Conservation (phyloP, 352 stramenopile genomes). For the Phytophthora multivora region DNA sequence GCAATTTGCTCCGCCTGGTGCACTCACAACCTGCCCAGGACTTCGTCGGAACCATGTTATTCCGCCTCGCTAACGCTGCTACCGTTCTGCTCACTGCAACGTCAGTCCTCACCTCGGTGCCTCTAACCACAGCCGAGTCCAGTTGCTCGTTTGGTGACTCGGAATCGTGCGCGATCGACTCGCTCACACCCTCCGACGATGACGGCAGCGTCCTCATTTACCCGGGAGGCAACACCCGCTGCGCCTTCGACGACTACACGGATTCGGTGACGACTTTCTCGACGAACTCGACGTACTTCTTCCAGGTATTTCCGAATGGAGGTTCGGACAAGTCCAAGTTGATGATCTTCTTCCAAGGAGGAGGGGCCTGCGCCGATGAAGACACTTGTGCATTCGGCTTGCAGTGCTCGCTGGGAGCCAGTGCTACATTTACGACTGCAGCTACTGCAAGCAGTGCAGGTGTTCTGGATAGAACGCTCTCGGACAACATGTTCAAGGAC, state of each 20-base stretch:
- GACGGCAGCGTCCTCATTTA: slow-evolving; percentile 52
- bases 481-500: slow-evolving; percentile 68
- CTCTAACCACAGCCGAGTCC: slow-evolving; percentile 18
- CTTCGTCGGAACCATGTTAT: slow-evolving; percentile 18
- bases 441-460: slow-evolving; percentile 46
- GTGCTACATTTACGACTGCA: slow-evolving; percentile 47
- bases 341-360: slow-evolving; percentile 67
- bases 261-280: slow-evolving; percentile 35
- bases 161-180: slow-evolving; percentile 35
- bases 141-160: slow-evolving; percentile 36
- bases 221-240: slow-evolving; percentile 53
- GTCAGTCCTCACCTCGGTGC: slow-evolving; percentile 10
- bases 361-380: slow-evolving; percentile 58
- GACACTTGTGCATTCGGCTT: slow-evolving; percentile 61
- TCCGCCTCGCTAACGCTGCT: slow-evolving; percentile 4
- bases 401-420: slow-evolving; percentile 47
- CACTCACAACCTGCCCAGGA: slow-evolving; percentile 9
- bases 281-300: slow-evolving; percentile 60
- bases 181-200: slow-evolving; percentile 24
- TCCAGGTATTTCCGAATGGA: slow-evolving; percentile 57
- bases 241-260: slow-evolving; percentile 51
- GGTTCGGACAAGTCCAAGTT: slow-evolving; percentile 58
- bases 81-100: slow-evolving; percentile 18
- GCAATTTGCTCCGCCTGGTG: slow-evolving; percentile 24
- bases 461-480: slow-evolving; percentile 50